A percentile compares a stretch with the other conserved stretches of the same genome.
Conservation (phyloP, 768 basidiomycete species). For the Boletus vinaceobasis region DNA sequence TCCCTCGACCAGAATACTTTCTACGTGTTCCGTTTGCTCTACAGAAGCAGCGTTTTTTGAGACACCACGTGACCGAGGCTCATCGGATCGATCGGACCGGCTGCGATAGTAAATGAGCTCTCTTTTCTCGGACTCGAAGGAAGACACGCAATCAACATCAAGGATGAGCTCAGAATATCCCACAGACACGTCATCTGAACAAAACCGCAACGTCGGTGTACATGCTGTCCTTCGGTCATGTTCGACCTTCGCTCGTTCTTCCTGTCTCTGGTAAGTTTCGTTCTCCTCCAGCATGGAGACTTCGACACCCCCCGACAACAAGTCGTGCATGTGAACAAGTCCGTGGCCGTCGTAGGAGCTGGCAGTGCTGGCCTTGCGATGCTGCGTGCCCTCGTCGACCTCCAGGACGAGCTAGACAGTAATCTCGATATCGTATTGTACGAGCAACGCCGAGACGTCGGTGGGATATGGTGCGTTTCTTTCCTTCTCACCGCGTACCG, state of each 20-base stretch:
- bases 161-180: background rate
- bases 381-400: conserved; percentile 47
- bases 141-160: background rate
- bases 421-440: conserved; percentile 50
- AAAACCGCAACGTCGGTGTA: background rate
- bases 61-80: too few relatives aligned
- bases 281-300: conserved; percentile 6
- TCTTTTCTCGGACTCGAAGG: background rate
- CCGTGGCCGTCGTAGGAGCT: conserved; percentile 55
- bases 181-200: background rate
- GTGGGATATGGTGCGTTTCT: conserved; percentile 51
- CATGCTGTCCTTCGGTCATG: conserved; percentile 4
- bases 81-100: background rate
- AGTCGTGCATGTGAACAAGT: conserved; percentile 30
- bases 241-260: conserved; percentile 6
- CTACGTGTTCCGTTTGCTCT: too few relatives aligned
- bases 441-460: conserved; percentile 50
- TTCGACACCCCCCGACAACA: background rate
- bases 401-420: conserved; percentile 37
- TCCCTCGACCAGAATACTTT: too few relatives aligned
- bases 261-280: conserved; percentile 6
- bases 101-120: background rate
- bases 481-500: background rate
- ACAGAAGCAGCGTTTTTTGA: too few relatives aligned
- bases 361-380: conserved; percentile 55